Evolutionary conservation across 2,329 filamentous ascomycete genomes (phyloP).

Genomic region (Colletotrichum eleusines): DNA sequence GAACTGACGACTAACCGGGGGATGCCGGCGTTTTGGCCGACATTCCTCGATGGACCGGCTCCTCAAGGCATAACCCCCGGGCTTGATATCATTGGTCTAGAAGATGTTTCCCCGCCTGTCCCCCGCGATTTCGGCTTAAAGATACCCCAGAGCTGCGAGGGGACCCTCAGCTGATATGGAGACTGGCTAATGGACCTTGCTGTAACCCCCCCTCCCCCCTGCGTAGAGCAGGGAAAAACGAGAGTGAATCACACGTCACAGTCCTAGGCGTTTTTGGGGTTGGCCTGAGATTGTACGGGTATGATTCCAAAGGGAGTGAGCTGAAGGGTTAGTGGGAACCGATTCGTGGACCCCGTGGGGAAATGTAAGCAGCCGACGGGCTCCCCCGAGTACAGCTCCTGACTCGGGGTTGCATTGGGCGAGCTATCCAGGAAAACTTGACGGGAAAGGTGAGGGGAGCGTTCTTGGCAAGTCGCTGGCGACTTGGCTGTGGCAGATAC

Average conservation of each 20-base stretch:
- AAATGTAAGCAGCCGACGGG: conserved; percentile 8
- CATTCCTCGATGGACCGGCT: neutral
- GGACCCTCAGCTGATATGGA: too few relatives aligned
- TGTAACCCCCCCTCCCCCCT: too few relatives aligned
- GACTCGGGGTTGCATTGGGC: conserved; percentile 7
- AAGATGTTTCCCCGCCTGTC: neutral
- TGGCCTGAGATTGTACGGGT: neutral
- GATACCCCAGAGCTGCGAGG: neutral
- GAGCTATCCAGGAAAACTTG: conserved; percentile 4
- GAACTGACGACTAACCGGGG: neutral
- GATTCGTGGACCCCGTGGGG: conserved; percentile 24
- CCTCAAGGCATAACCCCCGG: too few relatives aligned
- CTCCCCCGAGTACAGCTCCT: neutral
- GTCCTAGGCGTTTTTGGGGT: neutral
- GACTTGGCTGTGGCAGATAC: conserved; percentile 20
- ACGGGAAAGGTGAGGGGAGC: neutral
- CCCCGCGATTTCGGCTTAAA: conserved; percentile 2
- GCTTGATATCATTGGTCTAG: neutral
- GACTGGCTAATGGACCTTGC: neutral
- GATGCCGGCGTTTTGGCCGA: neutral
- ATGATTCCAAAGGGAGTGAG: neutral
- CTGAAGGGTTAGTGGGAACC: neutral
- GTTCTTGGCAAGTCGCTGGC: conserved; percentile 27
- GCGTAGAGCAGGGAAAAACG: neutral
- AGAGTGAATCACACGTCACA: neutral